Base-by-base conservation (phyloP, 805 yeast species). In the Yarrowia sp. region DNA sequence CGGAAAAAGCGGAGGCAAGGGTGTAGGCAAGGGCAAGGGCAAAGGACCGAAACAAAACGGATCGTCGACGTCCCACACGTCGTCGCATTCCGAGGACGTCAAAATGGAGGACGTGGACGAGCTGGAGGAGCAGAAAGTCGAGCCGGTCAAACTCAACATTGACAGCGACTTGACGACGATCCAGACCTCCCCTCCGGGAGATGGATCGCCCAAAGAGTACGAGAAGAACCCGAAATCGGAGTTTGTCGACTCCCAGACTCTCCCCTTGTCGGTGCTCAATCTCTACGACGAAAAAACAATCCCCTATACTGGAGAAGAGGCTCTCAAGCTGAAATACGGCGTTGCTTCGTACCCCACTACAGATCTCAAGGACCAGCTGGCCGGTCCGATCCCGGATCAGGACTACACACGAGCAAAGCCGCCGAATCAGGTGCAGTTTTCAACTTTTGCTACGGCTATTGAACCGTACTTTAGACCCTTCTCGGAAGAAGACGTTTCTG, bases 341-440 rank as follows among this genome's bases (percentile, higher is more conserved):
- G 99, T 95, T 15, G 90, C 95, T 0, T 87, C 93, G n/a, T 95
- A 87, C 75, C 99, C 99, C 0, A 85, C 87, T 39, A 82, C 82
- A 46, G 97, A 93, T 74, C 79, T 95, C 53, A 82, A 86, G 71
- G 89, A 87, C 67, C 77, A 89, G 70, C 80, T 95, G 38, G 97
- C 99, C 0, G 99, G 99, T 2, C 86, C 82, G 42, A 87, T 92
- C 33, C 99, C 99, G 12, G 87, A 90, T 76, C 84, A 83, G 68
- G 98, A 95, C 77, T 92, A 91, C 72, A 88, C 97, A 6, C 86
- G 87, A 70, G 86, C 88, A 14, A 94, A 93, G 74, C 93, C 93
- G 19, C 78, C 92, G 2, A 94, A 92, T 76, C 99, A 95, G 79
- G 95, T 94, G 17, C 97, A 92, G 74, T 92, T 90, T 75, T 83